These are phyloP conservation scores for Ramichloridium luteum DNA, from an alignment of 2,329 filamentous ascomycete species.

Conservation along the genomic window DNA sequence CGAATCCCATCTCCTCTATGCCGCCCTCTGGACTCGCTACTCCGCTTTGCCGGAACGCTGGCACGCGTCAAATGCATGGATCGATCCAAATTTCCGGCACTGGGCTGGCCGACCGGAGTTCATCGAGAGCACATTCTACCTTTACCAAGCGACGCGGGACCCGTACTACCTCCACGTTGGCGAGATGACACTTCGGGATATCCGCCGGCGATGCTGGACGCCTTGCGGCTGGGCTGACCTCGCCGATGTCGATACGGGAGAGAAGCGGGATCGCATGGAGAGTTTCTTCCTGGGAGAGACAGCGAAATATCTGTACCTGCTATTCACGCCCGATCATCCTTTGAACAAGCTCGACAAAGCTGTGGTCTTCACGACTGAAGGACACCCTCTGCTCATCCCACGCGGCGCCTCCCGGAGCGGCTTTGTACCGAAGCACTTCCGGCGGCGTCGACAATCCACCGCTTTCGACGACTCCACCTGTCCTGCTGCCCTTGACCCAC, in stretches of 20 bases:
- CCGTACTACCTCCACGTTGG: constrained; percentile 94
- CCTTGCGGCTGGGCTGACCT: constrained; percentile 88
- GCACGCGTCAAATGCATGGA: constrained; percentile 53
- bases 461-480: constrained; percentile 44
- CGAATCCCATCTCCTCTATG: constrained; percentile 78
- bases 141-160: constrained; percentile 88
- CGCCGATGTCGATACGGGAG: constrained; percentile 48
- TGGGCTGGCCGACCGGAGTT: constrained; percentile 95
- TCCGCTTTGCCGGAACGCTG: constrained; percentile 89
- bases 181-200: constrained; percentile 86
- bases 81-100: constrained; percentile 82
- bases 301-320: constrained; percentile 84
- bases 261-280: constrained; percentile 91
- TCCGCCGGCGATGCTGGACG: constrained; percentile 78
- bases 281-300: constrained; percentile 98
- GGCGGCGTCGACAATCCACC: too few relatives aligned
- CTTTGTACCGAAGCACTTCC: neutral
- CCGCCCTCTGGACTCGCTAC: constrained; percentile 88
- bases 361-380: constrained; percentile 92
- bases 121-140: constrained; percentile 88
- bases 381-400: constrained; percentile 72
- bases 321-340: constrained; percentile 77
- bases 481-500: constrained; percentile 45
- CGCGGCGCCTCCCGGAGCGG: neutral
- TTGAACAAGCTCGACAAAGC: constrained; percentile 76